A percentile compares a stretch with the other conserved stretches of the same genome.
Evolutionary conservation across 2,329 filamentous ascomycete species (phyloP).

Genomic region (Chaetothyriales sp.): DNA sequence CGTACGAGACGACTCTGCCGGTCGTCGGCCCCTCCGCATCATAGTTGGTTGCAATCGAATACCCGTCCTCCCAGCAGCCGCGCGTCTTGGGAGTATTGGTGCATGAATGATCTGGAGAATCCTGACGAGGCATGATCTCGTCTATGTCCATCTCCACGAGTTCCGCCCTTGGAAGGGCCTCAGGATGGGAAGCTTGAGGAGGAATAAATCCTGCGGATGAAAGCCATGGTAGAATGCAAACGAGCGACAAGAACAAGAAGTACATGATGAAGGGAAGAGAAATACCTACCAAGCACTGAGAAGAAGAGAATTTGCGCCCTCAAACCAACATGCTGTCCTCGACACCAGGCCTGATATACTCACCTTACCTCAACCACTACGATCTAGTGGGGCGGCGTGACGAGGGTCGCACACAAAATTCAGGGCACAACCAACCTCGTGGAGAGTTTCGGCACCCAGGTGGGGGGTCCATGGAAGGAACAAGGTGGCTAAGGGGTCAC

Average conservation of each 20-base stretch:
- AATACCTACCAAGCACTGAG: constrained; percentile 1
- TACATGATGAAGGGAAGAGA: constrained; percentile 7
- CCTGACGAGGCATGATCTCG: constrained; percentile 5
- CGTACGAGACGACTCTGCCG: constrained; percentile 15
- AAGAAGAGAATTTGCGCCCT: neutral
- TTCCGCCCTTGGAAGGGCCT: constrained; percentile 3
- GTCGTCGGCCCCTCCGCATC: constrained; percentile 18
- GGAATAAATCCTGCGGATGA: constrained; percentile 8
- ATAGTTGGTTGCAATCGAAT: constrained; percentile 18
- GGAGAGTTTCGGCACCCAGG: neutral
- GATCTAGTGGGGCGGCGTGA: neutral
- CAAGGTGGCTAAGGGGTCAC: neutral
- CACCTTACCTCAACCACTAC: neutral
- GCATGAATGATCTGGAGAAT: constrained; percentile 11
- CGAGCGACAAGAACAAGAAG: constrained; percentile 9
- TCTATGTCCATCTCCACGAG: constrained; percentile 6
- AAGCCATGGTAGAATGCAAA: constrained; percentile 7
- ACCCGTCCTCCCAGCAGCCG: constrained; percentile 18
- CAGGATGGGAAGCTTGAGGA: neutral
- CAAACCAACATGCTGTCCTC: neutral
- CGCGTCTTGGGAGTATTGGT: constrained; percentile 15
- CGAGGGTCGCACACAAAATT: neutral
- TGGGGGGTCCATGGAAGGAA: neutral
- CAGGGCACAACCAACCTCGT: neutral
- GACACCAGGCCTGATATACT: neutral